These are phyloP conservation scores for Gillenia trifoliata DNA, from an alignment of 306 rosid species.

Conservation along the genomic window DNA sequence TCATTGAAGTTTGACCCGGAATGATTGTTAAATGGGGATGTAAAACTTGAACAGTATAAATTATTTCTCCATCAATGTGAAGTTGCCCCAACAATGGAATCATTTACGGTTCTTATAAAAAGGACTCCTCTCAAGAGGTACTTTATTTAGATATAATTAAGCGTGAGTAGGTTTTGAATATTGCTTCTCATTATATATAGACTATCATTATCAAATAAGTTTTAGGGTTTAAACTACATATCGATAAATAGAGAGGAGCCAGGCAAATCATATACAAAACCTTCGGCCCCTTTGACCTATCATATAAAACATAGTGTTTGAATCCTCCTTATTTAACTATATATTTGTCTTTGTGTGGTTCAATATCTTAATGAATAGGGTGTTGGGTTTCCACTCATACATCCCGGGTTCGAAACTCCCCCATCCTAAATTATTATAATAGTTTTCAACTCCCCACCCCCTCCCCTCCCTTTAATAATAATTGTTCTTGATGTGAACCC, in stretches of 20 bases:
- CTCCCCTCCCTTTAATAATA: too few species aligned
- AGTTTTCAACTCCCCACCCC: too few species aligned
- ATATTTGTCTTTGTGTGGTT: too few species aligned
- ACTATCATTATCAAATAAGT: slow-evolving; percentile 17
- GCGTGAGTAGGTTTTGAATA: background rate
- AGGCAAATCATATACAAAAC: background rate
- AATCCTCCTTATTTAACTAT: background rate
- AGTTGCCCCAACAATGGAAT: background rate
- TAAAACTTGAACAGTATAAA: too few species aligned
- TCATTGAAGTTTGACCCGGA: background rate
- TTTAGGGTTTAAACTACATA: background rate
- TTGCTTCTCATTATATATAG: background rate
- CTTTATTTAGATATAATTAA: background rate
- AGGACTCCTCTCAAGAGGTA: background rate
- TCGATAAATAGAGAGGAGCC: background rate
- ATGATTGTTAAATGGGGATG: too few species aligned
- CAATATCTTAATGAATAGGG: too few species aligned
- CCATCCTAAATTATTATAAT: too few species aligned
- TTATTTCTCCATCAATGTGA: background rate
- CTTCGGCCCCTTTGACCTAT: background rate
- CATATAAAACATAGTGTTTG: background rate
- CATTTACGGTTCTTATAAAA: background rate
- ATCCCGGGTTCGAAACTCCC: too few species aligned
- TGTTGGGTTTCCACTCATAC: too few species aligned
- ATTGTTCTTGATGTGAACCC: background rate